A percentile compares a stretch with the other conserved stretches of the same genome.
phyloP scores from a whole-genome alignment of 768 basidiomycete species.

The Suillus brevipes region DNA sequence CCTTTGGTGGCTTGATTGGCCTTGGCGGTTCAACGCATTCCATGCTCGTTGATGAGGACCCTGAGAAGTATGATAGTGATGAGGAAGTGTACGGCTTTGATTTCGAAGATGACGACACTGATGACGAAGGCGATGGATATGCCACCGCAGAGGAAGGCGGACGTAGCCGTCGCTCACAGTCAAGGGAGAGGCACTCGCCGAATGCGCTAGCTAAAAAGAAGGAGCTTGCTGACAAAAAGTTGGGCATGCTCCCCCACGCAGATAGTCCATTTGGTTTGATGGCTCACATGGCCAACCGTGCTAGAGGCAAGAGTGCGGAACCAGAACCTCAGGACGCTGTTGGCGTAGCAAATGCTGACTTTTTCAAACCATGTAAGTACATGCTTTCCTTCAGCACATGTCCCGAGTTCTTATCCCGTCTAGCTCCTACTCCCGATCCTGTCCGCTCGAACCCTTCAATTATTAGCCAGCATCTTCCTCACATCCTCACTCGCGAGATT shows the following conservation, averaged over 20 bases:
- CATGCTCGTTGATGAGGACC: constrained; percentile 26
- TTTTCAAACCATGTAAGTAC: constrained; percentile 63
- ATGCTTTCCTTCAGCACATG: background rate
- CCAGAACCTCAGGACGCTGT: constrained; percentile 48
- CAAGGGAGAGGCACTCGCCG: constrained; percentile 30
- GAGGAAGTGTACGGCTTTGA: constrained; percentile 40
- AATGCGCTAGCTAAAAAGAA: constrained; percentile 41
- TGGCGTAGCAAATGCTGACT: constrained; percentile 67
- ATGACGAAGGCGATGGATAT: constrained; percentile 40
- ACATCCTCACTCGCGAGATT: constrained; percentile 63
- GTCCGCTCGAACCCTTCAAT: constrained; percentile 39
- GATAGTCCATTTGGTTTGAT: constrained; percentile 77
- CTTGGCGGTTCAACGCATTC: constrained; percentile 55
- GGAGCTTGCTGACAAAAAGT: constrained; percentile 38
- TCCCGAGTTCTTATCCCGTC: background rate
- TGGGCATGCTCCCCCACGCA: constrained; percentile 58
- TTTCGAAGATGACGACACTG: constrained; percentile 38
- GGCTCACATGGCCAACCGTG: constrained; percentile 58
- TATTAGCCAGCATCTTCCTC: constrained; percentile 53
- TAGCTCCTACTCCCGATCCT: constrained; percentile 44
- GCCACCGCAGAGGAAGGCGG: constrained; percentile 22
- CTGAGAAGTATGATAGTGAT: constrained; percentile 45
- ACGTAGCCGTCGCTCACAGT: constrained; percentile 16
- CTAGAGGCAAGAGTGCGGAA: constrained; percentile 43
- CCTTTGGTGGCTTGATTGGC: constrained; percentile 67